Percentiles rank a stretch among this genome's conserved stretches.
Evolutionary conservation across 2,329 filamentous ascomycete species (phyloP).

Genomic region (Alternaria postmessia): DNA sequence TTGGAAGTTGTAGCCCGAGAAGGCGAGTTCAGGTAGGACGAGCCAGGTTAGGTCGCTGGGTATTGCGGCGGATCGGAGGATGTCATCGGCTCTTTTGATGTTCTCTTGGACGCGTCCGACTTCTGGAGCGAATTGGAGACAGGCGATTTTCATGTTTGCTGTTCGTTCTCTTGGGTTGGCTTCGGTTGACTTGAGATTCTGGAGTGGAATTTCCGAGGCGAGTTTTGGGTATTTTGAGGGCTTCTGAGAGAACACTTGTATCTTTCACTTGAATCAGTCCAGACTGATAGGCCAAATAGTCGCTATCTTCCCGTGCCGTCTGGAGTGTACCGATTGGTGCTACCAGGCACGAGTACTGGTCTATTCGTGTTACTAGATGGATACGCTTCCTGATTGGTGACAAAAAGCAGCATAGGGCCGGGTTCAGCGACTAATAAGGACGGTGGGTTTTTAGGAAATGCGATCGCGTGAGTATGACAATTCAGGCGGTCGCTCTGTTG

Average conservation of each 20-base stretch:
- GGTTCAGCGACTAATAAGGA: slow-evolving; percentile 5
- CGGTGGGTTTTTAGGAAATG: background rate
- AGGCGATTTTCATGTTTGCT: slow-evolving; percentile 69
- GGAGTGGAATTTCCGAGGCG: background rate
- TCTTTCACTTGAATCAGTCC: background rate
- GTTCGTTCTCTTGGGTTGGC: background rate
- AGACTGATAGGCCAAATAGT: slow-evolving; percentile 7
- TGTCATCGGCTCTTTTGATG: slow-evolving; percentile 70
- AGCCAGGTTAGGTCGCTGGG: slow-evolving; percentile 68
- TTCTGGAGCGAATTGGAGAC: slow-evolving; percentile 75
- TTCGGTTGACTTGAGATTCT: background rate
- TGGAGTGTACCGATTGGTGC: background rate
- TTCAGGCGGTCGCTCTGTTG: slow-evolving; percentile 2
- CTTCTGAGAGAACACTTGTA: background rate
- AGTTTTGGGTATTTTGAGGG: background rate
- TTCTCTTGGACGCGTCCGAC: slow-evolving; percentile 76
- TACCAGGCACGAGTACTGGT: slow-evolving; percentile 1
- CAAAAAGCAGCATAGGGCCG: background rate
- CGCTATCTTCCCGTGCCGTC: background rate
- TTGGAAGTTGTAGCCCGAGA: slow-evolving; percentile 83
- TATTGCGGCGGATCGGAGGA: slow-evolving; percentile 63
- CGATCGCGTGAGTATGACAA: background rate
- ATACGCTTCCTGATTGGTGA: slow-evolving; percentile 5
- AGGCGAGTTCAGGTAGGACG: slow-evolving; percentile 78
- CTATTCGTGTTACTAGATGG: background rate